These are phyloP conservation scores for Neophaeococcomyces aloes DNA, from an alignment of 2,329 filamentous ascomycete species.

Conservation along the genomic window DNA sequence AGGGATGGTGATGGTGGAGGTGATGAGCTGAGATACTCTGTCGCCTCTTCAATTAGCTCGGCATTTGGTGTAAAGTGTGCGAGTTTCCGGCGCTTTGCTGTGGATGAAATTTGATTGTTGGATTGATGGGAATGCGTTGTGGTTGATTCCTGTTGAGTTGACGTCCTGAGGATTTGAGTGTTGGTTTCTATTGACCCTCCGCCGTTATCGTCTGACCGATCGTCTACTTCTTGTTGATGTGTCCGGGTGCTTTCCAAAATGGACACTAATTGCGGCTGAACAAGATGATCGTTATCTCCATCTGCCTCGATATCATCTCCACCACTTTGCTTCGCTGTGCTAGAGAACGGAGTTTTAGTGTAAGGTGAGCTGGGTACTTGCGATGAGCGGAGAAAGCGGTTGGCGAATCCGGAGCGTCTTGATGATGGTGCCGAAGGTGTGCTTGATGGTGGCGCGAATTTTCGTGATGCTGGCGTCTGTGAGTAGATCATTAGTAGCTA, in stretches of 20 bases:
- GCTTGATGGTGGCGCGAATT: conserved; percentile 6
- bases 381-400: conserved; percentile 1
- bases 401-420: not conserved
- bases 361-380: conserved; percentile 5
- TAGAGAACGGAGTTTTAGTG: conserved; percentile 3
- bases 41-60: too few species aligned
- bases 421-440: not conserved
- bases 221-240: too few species aligned
- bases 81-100: too few species aligned
- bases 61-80: too few species aligned
- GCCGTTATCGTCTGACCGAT: too few species aligned
- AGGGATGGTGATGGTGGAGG: too few species aligned
- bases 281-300: not conserved
- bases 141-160: too few species aligned
- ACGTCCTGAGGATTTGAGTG: too few species aligned
- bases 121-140: too few species aligned
- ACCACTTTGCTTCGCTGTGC: not conserved
- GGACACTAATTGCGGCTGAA: not conserved
- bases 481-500: not conserved
- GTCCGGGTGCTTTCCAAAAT: not conserved
- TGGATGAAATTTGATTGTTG: too few species aligned
- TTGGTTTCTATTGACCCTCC: too few species aligned
- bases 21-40: too few species aligned
- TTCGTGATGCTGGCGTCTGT: conserved; percentile 4
- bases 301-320: conserved; percentile 3